phyloP scores from a whole-genome alignment of 768 basidiomycete genomes.

The Mycena maculata region DNA sequence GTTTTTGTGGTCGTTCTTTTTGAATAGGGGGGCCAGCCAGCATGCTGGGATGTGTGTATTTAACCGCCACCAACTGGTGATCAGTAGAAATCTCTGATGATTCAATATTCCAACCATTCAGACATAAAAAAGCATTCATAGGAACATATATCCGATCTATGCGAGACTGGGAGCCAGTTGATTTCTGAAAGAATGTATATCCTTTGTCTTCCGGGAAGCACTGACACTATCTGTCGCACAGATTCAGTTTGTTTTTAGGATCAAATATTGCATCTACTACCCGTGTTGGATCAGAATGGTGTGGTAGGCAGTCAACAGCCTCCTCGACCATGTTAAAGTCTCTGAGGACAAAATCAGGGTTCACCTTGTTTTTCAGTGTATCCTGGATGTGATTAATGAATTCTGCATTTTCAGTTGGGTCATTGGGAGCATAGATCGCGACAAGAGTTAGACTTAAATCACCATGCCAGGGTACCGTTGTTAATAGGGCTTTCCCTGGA shows the following conservation, averaged over 20 bases:
- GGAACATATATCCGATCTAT: no score
- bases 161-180: no score
- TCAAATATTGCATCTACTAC: constrained; percentile 4
- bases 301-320: constrained; percentile 14
- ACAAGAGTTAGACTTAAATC: neutral
- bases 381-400: neutral
- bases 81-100: no score
- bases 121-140: no score
- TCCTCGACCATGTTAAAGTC: constrained; percentile 28
- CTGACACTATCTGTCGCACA: no score
- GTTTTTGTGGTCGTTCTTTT: neutral
- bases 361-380: neutral
- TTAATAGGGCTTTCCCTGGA: constrained; percentile 5
- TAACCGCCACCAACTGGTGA: no score
- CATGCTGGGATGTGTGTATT: no score
- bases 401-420: constrained; percentile 4
- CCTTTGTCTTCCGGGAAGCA: no score
- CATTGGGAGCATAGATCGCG: constrained; percentile 7
- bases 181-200: no score
- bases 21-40: constrained; percentile 3
- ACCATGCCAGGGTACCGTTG: neutral
- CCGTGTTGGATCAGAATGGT: neutral
- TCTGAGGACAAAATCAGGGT: neutral
- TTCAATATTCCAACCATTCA: no score
- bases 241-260: neutral